phyloP scores from a whole-genome alignment of 768 basidiomycete species.

The Russula lepida region DNA sequence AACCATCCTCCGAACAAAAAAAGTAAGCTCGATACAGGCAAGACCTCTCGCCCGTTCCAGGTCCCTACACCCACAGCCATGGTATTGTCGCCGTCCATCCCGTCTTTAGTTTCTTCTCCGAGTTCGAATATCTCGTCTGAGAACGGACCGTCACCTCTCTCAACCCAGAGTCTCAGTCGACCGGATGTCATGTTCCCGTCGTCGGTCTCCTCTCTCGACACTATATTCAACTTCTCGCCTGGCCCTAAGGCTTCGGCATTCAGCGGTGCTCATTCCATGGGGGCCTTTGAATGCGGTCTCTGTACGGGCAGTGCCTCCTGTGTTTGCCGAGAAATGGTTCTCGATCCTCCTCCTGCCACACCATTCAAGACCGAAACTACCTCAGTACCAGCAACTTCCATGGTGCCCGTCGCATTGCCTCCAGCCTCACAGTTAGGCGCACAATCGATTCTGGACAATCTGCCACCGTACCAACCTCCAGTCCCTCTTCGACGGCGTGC shows the following conservation, averaged over 20 bases:
- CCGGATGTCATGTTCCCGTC: constrained; percentile 26
- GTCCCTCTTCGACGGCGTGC: constrained; percentile 66
- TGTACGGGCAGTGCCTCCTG: constrained; percentile 65
- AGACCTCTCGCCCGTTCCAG: constrained; percentile 22
- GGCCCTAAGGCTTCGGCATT: constrained; percentile 26
- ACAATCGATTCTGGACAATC: constrained; percentile 66
- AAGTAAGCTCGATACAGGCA: constrained; percentile 25
- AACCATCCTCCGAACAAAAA: constrained; percentile 31
- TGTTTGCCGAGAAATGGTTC: constrained; percentile 63
- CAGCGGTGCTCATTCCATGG: constrained; percentile 27
- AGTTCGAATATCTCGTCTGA: constrained; percentile 29
- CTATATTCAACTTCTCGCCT: constrained; percentile 33
- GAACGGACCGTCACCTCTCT: constrained; percentile 29
- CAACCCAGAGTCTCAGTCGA: constrained; percentile 24
- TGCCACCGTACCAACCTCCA: constrained; percentile 73
- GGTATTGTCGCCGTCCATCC: constrained; percentile 26
- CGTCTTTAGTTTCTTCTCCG: constrained; percentile 47
- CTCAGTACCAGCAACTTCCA: constrained; percentile 20
- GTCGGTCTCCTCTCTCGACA: constrained; percentile 27
- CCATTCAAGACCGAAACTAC: constrained; percentile 26
- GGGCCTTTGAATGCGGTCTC: constrained; percentile 61
- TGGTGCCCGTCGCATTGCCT: constrained; percentile 16
- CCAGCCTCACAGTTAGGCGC: constrained; percentile 19
- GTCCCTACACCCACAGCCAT: constrained; percentile 29
- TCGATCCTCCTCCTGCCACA: constrained; percentile 36